These are phyloP conservation scores for Dictyophora rubrovolvata DNA, from an alignment of 768 basidiomycete species.

Conservation along the genomic window DNA sequence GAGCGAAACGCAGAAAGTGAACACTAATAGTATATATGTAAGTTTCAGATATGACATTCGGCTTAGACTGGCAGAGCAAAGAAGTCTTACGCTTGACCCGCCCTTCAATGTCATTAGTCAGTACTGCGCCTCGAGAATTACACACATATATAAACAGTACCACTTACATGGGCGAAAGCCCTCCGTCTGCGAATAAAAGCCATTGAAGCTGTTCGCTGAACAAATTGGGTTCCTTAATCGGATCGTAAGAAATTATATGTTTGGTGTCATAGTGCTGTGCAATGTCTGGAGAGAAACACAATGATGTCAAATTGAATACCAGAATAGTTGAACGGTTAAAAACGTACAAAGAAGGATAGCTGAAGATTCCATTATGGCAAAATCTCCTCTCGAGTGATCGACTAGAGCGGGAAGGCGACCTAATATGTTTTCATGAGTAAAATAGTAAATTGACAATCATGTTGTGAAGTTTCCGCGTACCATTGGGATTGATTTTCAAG, in stretches of 20 bases:
- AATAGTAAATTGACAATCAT: no score
- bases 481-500: conserved; percentile 7
- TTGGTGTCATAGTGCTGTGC: conserved; percentile 72
- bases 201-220: conserved; percentile 72
- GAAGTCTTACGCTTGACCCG: conserved; percentile 4
- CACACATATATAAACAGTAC: neutral
- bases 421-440: neutral
- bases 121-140: no score
- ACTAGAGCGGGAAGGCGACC: conserved; percentile 58
- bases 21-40: conserved; percentile 35
- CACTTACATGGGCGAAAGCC: conserved; percentile 76
- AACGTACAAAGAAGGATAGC: conserved; percentile 62
- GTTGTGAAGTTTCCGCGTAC: neutral
- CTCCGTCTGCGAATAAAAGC: conserved; percentile 83
- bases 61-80: neutral
- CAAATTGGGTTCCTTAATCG: conserved; percentile 40
- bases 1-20: conserved; percentile 58
- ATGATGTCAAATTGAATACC: neutral
- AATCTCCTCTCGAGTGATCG: conserved; percentile 46
- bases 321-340: no score
- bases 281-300: conserved; percentile 31
- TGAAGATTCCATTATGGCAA: conserved; percentile 63
- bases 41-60: neutral
- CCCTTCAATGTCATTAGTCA: neutral
- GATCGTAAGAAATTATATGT: conserved; percentile 57